These are phyloP conservation scores for Mortierella alpina DNA, from an alignment of 192 early-diverging fungal genomes.

Conservation along the genomic window DNA sequence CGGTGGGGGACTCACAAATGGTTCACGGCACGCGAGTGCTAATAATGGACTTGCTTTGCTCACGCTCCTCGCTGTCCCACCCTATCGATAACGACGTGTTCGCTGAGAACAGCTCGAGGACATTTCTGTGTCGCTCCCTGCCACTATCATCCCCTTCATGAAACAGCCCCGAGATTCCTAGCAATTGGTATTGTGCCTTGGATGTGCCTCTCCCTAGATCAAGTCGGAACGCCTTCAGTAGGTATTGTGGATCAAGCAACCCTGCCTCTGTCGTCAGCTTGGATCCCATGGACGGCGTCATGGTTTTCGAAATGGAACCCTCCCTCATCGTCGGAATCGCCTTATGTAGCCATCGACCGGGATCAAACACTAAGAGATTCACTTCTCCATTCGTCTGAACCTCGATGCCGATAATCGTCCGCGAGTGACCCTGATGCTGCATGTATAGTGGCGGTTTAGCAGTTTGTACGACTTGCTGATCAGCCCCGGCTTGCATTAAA, in stretches of 20 bases:
- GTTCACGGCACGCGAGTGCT: conserved; percentile 33
- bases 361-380: conserved; percentile 74
- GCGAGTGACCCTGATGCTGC: conserved; percentile 78
- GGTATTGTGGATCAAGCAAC: conserved; percentile 26
- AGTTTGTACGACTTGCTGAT: conserved; percentile 50
- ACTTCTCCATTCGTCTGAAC: conserved; percentile 43
- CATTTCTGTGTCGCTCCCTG: background rate
- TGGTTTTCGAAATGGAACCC: background rate
- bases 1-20: no score
- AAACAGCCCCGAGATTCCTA: conserved; percentile 37
- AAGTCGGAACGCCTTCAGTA: conserved; percentile 42
- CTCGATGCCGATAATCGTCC: conserved; percentile 73
- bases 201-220: background rate
- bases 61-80: conserved; percentile 28
- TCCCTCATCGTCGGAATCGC: conserved; percentile 21
- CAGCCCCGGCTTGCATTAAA: background rate
- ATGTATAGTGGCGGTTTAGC: conserved; percentile 73
- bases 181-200: conserved; percentile 37
- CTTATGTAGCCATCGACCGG: conserved; percentile 56
- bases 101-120: conserved; percentile 8
- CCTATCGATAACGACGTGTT: conserved; percentile 24
- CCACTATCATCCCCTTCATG: background rate
- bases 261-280: conserved; percentile 1
- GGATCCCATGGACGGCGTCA: background rate
- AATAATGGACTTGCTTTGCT: conserved; percentile 20